Evolutionary conservation across 306 rosid species (phyloP), one percentile per base, ranked within the genome.

Genomic region (Ceratonia siliqua): DNA sequence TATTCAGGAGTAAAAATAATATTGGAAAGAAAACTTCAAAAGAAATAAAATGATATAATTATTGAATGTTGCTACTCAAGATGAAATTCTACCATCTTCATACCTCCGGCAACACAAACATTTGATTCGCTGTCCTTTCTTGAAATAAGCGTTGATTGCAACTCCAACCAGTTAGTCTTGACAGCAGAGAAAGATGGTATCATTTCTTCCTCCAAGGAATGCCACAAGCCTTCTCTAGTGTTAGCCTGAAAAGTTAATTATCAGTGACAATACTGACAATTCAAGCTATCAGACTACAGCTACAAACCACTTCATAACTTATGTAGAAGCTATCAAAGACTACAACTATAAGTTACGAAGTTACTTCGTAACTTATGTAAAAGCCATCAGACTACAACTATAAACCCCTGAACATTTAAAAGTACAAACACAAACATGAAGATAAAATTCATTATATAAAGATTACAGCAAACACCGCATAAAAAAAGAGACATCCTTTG

Each of bases 31-130:
- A 45, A 45, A 61, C 3, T 78, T 56, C 9, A 42, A 64, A 11
- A 64, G 35, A 57, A 69, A 32, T 21, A 49, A 70, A 69, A 53
- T 30, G 20, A 68, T 33, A 72, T 41, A 18, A 71, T 48, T 33
- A 64, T 42, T 59, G 21, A 72, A 13, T n/a, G 18, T 48, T 53
- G 73, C 72, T 79, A 77, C 75, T 74, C 20, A 67, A 38, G 36
- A 61, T 41, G 70, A 66, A 74, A 50, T 55, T 66, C 27, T 70
- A 77, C 61, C 69, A 70, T 43, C 75, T 80, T n/a, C 89, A 79
- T 92, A 94, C 99, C 99, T 81, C 96, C 93, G 10, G 89, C 93
- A 70, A 92, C 89, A 63, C 98, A 94, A 71, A 94, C 85, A 83
- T 86, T 85, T 76, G 97, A 89, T 68, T 86, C 93, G 65, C 62